phyloP scores from a whole-genome alignment of 352 stramenopile genomes.

The Globisporangium solare region DNA sequence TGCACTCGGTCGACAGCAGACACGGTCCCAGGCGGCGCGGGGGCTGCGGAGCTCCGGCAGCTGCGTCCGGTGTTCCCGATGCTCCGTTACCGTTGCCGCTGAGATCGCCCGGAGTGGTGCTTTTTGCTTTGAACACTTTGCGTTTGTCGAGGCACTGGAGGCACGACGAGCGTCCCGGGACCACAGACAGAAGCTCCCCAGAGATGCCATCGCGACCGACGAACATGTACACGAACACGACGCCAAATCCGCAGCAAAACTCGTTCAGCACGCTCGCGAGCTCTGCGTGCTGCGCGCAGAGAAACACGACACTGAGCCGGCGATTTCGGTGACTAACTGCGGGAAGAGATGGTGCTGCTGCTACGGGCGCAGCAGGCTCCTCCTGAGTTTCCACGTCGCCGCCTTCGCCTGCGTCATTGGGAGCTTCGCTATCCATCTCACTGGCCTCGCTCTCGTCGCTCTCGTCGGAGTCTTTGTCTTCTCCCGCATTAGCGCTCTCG shows the following conservation, averaged over 20 bases:
- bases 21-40: slow-evolving; percentile 2
- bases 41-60: background rate
- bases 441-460: slow-evolving; percentile 3
- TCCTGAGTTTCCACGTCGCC: slow-evolving; percentile 1
- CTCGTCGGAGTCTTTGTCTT: background rate
- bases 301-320: slow-evolving; percentile 24
- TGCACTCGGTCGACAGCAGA: slow-evolving; percentile 40
- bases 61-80: background rate
- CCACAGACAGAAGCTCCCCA: slow-evolving; percentile 29
- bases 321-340: background rate
- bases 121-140: slow-evolving; percentile 29
- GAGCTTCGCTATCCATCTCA: background rate
- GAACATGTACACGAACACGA: slow-evolving; percentile 29
- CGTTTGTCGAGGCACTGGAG: slow-evolving; percentile 43
- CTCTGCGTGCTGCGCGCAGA: slow-evolving; percentile 21
- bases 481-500: slow-evolving; percentile 3
- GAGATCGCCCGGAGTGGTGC: background rate
- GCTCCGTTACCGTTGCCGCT: background rate
- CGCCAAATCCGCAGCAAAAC: slow-evolving; percentile 28
- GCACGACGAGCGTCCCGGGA: slow-evolving; percentile 33
- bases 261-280: slow-evolving; percentile 40
- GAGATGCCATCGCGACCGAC: slow-evolving; percentile 32
- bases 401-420: slow-evolving; percentile 6
- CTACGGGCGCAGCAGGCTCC: background rate
- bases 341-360: background rate